Base-by-base conservation (phyloP, 257 asterid species). In the Penstemon eatonii region DNA sequence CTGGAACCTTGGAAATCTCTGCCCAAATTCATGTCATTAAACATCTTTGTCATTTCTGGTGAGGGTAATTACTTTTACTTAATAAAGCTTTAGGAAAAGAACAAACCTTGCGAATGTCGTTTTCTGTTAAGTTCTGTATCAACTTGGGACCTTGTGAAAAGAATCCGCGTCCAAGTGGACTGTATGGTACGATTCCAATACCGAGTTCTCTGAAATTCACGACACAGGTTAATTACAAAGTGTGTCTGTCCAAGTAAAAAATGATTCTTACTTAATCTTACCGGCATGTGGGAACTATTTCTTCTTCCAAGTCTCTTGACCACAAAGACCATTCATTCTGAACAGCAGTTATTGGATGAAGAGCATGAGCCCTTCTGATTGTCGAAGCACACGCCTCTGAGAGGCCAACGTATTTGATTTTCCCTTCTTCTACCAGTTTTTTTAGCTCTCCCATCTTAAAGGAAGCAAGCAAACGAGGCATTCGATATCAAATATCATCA, bases 281-380 rank as follows among this genome's bases (percentile, higher is more conserved):
- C 94, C 91, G 76, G 91, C 94, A 89, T 4, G 89, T 75, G 45
- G 91, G 91, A 60, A 89, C 66, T 52, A 85, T 72, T 67, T 83
- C 95, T 5, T 78, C 81, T 73, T 86, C 96, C 57, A 79, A 76
- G 68, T 87, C 96, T 73, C 95, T 80, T 6, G 91, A 63, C 92
- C 92, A 86, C 69, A 87, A 72, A 0, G 95, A 89, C 95, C 95
- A 89, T 64, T 89, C 96, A 4, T 74, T 76, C 78, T 89, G 95
- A 46, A 87, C 78, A 0, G 94, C 91, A 52, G 88, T 81, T 73
- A 89, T 15, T 0, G 94, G 91, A 78, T 89, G 96, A 60, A 89
- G 79, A 8, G 85, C 86, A 43, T 88, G 90, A n/a, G 96, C 93
- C 79, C 96, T 86, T 79, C 82, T 80, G 65, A 89, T 87, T 37